Conservation (phyloP, 345 rosid genomes). For the Physaria fendleri region DNA sequence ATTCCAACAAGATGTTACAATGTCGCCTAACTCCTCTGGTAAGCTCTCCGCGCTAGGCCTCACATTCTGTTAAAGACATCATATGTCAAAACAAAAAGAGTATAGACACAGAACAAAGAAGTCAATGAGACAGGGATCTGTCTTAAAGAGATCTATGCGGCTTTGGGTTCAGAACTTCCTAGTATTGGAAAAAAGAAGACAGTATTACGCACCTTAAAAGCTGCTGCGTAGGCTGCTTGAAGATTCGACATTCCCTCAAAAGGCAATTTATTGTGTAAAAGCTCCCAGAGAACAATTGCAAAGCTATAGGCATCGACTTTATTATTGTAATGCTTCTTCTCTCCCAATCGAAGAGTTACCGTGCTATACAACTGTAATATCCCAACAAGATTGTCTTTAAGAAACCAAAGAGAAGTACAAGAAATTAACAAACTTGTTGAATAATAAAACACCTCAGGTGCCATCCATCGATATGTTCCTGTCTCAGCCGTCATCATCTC, state of each 20-base stretch:
- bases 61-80: slow-evolving; percentile 52
- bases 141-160: no score
- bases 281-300: slow-evolving; percentile 95
- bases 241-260: slow-evolving; percentile 99
- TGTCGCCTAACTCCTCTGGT: slow-evolving; percentile 61
- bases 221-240: slow-evolving; percentile 99
- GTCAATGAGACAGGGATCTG: no score
- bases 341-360: slow-evolving; percentile 92
- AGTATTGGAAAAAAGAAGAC: no score
- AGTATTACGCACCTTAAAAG: slow-evolving; percentile 99
- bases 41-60: slow-evolving; percentile 87
- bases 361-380: slow-evolving; percentile 82
- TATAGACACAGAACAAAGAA: no score
- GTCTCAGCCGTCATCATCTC: slow-evolving; percentile 99
- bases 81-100: neutral
- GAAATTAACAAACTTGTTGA: no score
- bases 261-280: slow-evolving; percentile 85
- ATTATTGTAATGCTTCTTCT: slow-evolving; percentile 93
- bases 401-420: no score
- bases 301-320: slow-evolving; percentile 96
- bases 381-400: no score
- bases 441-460: slow-evolving; percentile 66
- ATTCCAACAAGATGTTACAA: slow-evolving; percentile 88
- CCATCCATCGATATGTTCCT: slow-evolving; percentile 99
- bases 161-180: no score